Percentiles rank a stretch among this genome's conserved stretches.
Conservation (phyloP, 345 rosid species). For the Salix udensis region DNA sequence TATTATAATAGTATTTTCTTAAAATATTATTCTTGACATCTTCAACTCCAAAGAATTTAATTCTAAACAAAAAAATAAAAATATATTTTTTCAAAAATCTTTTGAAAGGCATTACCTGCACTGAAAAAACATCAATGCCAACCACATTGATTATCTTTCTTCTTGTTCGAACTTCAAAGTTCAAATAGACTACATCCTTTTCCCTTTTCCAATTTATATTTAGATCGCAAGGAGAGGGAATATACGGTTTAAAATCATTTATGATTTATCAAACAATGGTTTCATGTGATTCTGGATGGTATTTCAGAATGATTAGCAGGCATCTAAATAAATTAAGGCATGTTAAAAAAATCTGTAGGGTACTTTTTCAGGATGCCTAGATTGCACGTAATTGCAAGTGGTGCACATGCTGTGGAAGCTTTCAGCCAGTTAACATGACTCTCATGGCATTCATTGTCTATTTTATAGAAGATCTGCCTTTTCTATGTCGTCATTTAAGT, state of each 20-base stretch:
- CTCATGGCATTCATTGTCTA: background rate
- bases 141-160: background rate
- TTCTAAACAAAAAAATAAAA: too few species aligned
- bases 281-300: background rate
- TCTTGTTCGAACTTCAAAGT: background rate
- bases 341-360: background rate
- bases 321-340: background rate
- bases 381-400: conserved; percentile 5
- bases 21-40: too few species aligned
- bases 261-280: background rate
- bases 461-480: too few species aligned
- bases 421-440: conserved; percentile 2
- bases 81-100: too few species aligned
- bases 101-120: too few species aligned
- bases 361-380: background rate
- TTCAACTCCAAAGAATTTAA: too few species aligned
- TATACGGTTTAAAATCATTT: background rate
- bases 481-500: too few species aligned
- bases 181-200: background rate
- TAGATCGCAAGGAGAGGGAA: background rate
- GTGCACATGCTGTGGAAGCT: conserved; percentile 12
- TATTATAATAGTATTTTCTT: too few species aligned
- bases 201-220: background rate
- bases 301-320: background rate
- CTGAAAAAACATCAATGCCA: too few species aligned